Evolutionary conservation across 208 protist species (phyloP).

Genomic region (Acanthamoeba castellanii): DNA sequence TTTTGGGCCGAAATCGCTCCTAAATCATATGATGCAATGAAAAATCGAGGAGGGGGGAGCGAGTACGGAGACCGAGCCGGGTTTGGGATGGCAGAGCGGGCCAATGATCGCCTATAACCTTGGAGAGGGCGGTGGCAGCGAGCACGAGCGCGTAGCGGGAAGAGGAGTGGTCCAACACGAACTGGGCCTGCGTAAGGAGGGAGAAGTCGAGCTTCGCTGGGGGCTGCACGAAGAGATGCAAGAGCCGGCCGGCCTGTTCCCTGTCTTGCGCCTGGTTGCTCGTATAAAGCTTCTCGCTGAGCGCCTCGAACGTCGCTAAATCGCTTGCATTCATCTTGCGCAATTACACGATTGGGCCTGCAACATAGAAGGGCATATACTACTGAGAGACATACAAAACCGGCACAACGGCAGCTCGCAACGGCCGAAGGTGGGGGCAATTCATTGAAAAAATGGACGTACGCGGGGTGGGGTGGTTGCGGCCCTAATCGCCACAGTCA

Average conservation of each 20-base stretch:
- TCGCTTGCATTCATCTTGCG: constrained; percentile 20
- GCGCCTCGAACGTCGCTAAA: constrained; percentile 33
- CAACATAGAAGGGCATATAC: not conserved
- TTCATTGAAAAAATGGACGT: no score
- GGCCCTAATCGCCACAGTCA: no score
- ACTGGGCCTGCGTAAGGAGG: constrained; percentile 47
- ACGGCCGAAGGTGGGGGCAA: no score
- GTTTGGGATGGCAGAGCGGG: not conserved
- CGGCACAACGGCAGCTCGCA: no score
- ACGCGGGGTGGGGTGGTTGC: no score
- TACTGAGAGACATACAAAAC: no score
- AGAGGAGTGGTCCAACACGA: constrained; percentile 41
- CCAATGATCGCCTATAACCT: constrained; percentile 53
- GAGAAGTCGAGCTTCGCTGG: not conserved
- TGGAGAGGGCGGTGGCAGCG: not conserved
- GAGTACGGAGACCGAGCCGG: constrained; percentile 16
- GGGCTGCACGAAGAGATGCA: constrained; percentile 36
- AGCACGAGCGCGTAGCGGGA: constrained; percentile 43
- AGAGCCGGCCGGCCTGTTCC: constrained; percentile 4
- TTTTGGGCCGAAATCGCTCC: no score
- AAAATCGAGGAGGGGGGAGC: no score
- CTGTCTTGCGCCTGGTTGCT: not conserved
- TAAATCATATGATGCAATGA: no score
- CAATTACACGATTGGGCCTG: not conserved
- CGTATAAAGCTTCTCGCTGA: constrained; percentile 46